Evolutionary conservation across 2,329 filamentous ascomycete genomes (phyloP).

Genomic region (Macroventuria anomochaeta): DNA sequence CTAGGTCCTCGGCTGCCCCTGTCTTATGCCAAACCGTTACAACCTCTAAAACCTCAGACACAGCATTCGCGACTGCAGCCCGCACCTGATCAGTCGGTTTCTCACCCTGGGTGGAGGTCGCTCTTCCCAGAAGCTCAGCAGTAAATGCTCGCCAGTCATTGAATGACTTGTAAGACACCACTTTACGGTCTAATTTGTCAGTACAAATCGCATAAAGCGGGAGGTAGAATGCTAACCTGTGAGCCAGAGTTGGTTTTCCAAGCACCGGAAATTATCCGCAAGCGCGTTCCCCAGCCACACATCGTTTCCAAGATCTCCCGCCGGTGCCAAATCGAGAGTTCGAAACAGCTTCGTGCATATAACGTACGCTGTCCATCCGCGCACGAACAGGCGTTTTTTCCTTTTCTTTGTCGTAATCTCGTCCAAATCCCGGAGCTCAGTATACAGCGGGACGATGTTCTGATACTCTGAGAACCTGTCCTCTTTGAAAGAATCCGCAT

Average conservation of each 20-base stretch:
- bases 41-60: neutral
- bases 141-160: conserved; percentile 1
- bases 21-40: neutral
- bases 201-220: neutral
- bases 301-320: neutral
- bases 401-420: neutral
- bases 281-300: neutral
- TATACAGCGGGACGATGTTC: neutral
- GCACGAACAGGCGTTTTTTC: neutral
- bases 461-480: neutral
- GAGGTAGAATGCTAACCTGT: neutral
- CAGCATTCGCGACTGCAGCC: neutral
- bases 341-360: neutral
- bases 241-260: neutral
- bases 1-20: neutral
- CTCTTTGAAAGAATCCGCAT: neutral
- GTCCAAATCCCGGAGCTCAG: neutral
- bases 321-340: neutral
- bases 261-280: neutral
- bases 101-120: neutral
- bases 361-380: neutral
- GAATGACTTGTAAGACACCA: neutral
- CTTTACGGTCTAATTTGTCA: neutral
- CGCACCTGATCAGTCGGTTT: neutral
- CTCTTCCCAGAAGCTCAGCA: neutral